phyloP scores from a whole-genome alignment of 2,329 filamentous ascomycete species.

The Coniochaeta ligniaria region DNA sequence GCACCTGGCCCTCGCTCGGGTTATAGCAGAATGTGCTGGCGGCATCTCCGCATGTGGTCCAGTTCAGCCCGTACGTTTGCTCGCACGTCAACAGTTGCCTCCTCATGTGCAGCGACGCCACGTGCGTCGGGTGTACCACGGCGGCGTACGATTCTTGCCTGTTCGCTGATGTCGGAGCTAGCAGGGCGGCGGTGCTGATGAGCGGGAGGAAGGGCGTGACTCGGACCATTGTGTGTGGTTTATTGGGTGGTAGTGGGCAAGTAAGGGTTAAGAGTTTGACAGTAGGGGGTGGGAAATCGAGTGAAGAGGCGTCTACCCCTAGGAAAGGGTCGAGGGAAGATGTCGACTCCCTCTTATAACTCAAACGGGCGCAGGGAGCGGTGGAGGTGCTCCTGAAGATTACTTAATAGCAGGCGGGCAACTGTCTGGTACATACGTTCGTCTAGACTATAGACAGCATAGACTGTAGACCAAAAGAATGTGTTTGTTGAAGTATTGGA shows the following conservation, averaged over 20 bases:
- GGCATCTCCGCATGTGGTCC: constrained; percentile 20
- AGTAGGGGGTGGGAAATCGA: neutral
- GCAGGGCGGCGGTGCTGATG: neutral
- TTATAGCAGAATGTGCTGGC: constrained; percentile 26
- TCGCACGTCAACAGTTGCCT: constrained; percentile 22
- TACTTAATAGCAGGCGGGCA: neutral
- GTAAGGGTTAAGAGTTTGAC: neutral
- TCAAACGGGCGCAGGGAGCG: neutral
- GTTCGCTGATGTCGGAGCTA: neutral
- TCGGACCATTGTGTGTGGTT: neutral
- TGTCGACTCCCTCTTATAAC: neutral
- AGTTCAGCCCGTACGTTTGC: constrained; percentile 24
- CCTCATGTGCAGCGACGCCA: neutral
- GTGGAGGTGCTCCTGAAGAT: neutral
- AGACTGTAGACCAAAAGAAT: neutral
- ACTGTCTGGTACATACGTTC: neutral
- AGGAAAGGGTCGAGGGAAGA: neutral
- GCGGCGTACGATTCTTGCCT: neutral
- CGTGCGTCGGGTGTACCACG: neutral
- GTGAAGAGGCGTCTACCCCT: neutral
- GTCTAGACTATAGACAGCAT: neutral
- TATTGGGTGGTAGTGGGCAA: neutral
- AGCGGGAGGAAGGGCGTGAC: neutral
- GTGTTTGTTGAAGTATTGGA: neutral
- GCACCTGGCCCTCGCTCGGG: constrained; percentile 24